These are phyloP conservation scores for Phytophthora podocarpi DNA, from an alignment of 352 stramenopile genomes.

Conservation along the genomic window DNA sequence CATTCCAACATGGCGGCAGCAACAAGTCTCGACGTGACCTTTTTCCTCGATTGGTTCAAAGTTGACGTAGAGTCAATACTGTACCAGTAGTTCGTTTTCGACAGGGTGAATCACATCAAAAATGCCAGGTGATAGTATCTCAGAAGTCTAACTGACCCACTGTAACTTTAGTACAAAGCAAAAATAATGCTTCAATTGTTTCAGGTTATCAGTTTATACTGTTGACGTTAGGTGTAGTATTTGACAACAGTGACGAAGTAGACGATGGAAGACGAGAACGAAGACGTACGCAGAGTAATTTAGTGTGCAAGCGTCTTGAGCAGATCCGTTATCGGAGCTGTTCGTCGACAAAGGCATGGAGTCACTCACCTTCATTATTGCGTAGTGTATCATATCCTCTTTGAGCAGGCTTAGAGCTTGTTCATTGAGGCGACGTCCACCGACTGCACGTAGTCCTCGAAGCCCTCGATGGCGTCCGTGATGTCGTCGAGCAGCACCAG, in stretches of 20 bases:
- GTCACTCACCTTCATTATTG: constrained; percentile 10
- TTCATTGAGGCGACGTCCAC: constrained; percentile 90
- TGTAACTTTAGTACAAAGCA: too few relatives aligned
- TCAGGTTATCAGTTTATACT: too few relatives aligned
- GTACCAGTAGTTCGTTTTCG: too few relatives aligned
- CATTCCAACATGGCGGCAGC: constrained; percentile 63
- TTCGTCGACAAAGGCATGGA: background rate
- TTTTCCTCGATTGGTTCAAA: constrained; percentile 16
- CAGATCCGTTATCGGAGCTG: background rate
- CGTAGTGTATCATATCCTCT: too few relatives aligned
- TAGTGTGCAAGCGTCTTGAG: constrained; percentile 1
- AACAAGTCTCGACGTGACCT: background rate
- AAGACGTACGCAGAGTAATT: background rate
- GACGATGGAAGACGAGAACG: too few relatives aligned
- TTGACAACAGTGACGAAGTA: too few relatives aligned
- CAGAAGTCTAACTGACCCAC: too few relatives aligned
- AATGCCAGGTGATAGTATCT: too few relatives aligned
- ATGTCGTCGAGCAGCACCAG: constrained; percentile 84
- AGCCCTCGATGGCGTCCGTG: constrained; percentile 77
- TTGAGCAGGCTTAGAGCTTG: constrained; percentile 65
- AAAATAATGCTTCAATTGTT: too few relatives aligned
- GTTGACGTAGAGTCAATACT: too few relatives aligned
- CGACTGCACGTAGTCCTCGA: constrained; percentile 87
- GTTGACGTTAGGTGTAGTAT: too few relatives aligned
- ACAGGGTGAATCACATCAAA: too few relatives aligned